Base-by-base conservation (phyloP, 2,329 filamentous ascomycete species). In the Diaporthe citriasiana region DNA sequence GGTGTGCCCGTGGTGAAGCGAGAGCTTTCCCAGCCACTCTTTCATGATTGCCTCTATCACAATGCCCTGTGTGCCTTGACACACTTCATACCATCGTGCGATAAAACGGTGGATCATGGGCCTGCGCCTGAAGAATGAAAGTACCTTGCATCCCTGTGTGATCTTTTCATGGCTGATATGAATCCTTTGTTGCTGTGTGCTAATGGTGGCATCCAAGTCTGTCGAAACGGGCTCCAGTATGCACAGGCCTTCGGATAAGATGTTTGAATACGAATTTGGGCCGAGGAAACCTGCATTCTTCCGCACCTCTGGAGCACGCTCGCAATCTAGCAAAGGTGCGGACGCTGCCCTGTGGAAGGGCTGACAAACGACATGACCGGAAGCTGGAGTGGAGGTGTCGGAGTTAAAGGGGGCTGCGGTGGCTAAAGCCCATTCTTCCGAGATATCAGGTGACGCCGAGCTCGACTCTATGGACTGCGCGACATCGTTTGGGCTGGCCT, bases 191-290 rank as follows among this genome's bases (percentile, higher is more conserved):
- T 78, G 77, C 27, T 78, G 76, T 55, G 50, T 65, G 30, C 45
- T 19, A 8, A 71, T 63, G 2, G 77, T 70, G 33, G 75, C 75
- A 60, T 79, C 78, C 30, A 81, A 69, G 56, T 78, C 79, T 25
- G 77, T 74, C 4, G 77, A 76, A 35, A 77, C 74, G 19, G 78
- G 78, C 12, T 79, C 78, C 1, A 81, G 76, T 33, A 76, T 77
- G 19, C 77, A 78, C 33, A 82, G 71, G n/a, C 79, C 79, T 59
- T 83, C 82, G 38, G 76, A 77, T 35, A 83, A 79, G 73, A 82
- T 81, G 35, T 78, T 78, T 53, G 81, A 76, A 66, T 78, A 78
- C 19, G 80, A 81, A 0, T 80, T 82, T 25, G 78, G 76, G 5
- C 81, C 81, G 25, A 82, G 74, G 40, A 82, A 82, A 2, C 79